phyloP scores from a whole-genome alignment of 805 yeast species.

The Torulaspora delbrueckii region DNA sequence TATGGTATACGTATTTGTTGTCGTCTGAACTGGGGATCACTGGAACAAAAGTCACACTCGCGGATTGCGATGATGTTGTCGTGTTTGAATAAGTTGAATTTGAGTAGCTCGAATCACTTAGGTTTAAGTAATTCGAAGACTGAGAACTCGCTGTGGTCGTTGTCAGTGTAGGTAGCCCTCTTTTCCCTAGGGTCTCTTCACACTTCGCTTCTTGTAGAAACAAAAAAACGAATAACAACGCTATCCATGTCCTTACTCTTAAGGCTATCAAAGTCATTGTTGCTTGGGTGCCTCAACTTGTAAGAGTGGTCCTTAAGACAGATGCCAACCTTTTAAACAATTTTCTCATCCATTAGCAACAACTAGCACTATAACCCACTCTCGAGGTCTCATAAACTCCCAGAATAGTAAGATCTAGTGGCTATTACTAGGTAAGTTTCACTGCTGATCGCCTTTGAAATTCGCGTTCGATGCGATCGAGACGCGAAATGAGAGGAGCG shows the following conservation, averaged over 20 bases:
- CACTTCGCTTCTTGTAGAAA: background rate
- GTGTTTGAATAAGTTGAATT: slow-evolving; percentile 7
- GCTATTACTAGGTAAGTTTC: background rate
- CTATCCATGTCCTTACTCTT: background rate
- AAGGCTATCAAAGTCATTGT: background rate
- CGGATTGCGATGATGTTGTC: slow-evolving; percentile 9
- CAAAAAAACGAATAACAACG: background rate
- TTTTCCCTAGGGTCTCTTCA: background rate
- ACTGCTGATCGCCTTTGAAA: background rate
- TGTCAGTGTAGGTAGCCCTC: slow-evolving; percentile 3
- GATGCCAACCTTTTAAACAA: background rate
- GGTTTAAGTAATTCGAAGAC: background rate
- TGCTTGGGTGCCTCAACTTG: background rate
- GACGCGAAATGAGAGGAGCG: background rate
- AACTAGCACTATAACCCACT: background rate
- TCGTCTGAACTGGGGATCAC: slow-evolving; percentile 22
- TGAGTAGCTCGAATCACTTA: background rate
- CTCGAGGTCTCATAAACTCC: background rate
- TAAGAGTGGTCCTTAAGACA: background rate
- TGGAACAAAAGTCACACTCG: slow-evolving; percentile 19
- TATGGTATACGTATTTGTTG: slow-evolving; percentile 54
- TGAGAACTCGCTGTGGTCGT: background rate
- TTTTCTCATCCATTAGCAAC: background rate
- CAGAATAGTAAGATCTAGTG: background rate
- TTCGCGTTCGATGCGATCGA: background rate